Base-by-base conservation (phyloP, 2,329 filamentous ascomycete genomes). In the Colletotrichum sojae region DNA sequence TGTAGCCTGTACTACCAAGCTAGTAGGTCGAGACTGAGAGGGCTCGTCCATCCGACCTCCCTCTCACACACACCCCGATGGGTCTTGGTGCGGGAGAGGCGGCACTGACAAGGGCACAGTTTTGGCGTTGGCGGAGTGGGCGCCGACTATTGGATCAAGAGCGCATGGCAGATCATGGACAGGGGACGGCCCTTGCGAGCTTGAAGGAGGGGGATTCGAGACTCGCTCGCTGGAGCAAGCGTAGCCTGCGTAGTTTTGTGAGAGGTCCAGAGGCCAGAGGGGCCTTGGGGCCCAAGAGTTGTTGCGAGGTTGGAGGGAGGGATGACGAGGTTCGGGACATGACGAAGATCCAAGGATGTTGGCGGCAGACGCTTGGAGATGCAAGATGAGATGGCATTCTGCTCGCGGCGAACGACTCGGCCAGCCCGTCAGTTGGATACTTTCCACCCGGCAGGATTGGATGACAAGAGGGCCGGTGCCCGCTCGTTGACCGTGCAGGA, bases 331-430 rank as follows among this genome's bases (percentile, higher is more conserved):
- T 46, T 54, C 46, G 46, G 60, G 46, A 56, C 49, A 59, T 56
- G 55, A 63, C 58, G 52, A 57, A 57, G 39, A 51, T 20, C 13
- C 67, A 69, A 63, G 67, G 67, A 61, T 69, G 51, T 61, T 60
- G 67, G 63, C 31, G 51, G 62, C 43, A 67, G 56, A 40, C 52
- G 67, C 62, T 66, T 69, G 25, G 39, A 69, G 67, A 66, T 40
- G 62, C 67, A 69, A 69, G 55, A 69, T 69, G 67, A 57, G 67
- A 69, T 69, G 67, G 27, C 67, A 69, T 64, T 36, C 51, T 54
- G 49, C 48, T 51, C 43, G 51, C 57, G 63, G 55, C 36, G 62
- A 40, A 53, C 56, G 55, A 69, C 55, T 66, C 55, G 61, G 62
- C 55, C 54, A 53, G 51, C 22, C 31, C 31, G 31, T 36, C 31